Evolutionary conservation across 805 yeast genomes (phyloP).

Genomic region (Wickerhamomyces hampshirensis): DNA sequence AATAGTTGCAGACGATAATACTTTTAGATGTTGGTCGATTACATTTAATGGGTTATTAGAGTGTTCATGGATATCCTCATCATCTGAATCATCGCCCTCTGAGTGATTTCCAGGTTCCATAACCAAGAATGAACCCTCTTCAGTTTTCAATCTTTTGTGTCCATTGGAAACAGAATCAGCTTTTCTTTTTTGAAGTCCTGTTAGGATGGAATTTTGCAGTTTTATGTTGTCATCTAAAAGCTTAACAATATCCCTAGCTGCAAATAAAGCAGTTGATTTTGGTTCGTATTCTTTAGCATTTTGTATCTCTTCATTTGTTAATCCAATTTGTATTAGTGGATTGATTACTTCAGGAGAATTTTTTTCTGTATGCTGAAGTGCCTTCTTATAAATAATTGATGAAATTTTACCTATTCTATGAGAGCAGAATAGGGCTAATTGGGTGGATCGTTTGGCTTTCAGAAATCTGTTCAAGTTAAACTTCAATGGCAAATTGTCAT

Average conservation of each 20-base stretch:
- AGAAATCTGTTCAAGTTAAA: slow-evolving; percentile 64
- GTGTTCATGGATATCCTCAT: slow-evolving; percentile 24
- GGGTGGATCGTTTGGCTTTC: slow-evolving; percentile 58
- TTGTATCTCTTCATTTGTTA: slow-evolving; percentile 42
- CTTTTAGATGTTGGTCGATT: slow-evolving; percentile 62
- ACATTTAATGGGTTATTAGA: slow-evolving; percentile 28
- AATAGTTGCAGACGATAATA: slow-evolving; percentile 49
- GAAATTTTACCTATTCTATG: slow-evolving; percentile 69
- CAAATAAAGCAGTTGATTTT: slow-evolving; percentile 29
- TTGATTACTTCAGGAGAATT: slow-evolving; percentile 38
- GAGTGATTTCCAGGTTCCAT: slow-evolving; percentile 17
- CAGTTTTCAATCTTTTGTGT: slow-evolving; percentile 42
- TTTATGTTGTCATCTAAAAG: slow-evolving; percentile 38
- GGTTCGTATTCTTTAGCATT: slow-evolving; percentile 27
- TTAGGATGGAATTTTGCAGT: slow-evolving; percentile 40
- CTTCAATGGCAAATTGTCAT: slow-evolving; percentile 46
- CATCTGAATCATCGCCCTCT: slow-evolving; percentile 21
- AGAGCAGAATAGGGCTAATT: slow-evolving; percentile 56
- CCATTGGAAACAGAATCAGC: slow-evolving; percentile 8
- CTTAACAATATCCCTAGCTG: slow-evolving; percentile 39
- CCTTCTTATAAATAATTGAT: slow-evolving; percentile 55
- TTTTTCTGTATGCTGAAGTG: slow-evolving; percentile 55
- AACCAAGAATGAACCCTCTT: slow-evolving; percentile 29
- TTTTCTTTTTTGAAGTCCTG: slow-evolving; percentile 33
- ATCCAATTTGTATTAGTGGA: slow-evolving; percentile 42